Evolutionary conservation across 148 eudicot species (phyloP).

Genomic region (Cornus suecica): DNA sequence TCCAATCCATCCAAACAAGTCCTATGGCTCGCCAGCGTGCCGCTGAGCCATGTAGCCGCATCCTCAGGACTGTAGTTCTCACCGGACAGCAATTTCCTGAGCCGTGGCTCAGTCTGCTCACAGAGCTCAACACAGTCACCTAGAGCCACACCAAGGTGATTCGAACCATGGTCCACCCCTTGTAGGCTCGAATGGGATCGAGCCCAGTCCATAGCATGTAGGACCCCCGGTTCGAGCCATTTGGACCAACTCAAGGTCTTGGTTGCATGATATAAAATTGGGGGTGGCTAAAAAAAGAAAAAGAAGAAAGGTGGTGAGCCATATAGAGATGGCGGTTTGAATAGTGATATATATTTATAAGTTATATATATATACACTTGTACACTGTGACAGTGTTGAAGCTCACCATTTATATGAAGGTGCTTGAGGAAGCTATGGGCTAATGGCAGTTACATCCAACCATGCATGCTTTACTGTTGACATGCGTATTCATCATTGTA

Average conservation of each 20-base stretch:
- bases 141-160: constrained; percentile 20
- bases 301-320: constrained; percentile 20
- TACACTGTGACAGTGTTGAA: too few species aligned
- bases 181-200: background rate
- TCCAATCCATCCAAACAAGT: constrained; percentile 69
- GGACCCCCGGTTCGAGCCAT: constrained; percentile 38
- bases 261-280: constrained; percentile 14
- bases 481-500: too few species aligned
- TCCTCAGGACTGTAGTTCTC: constrained; percentile 35
- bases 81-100: constrained; percentile 26
- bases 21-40: constrained; percentile 52
- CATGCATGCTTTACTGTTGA: too few species aligned
- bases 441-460: too few species aligned
- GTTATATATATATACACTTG: too few species aligned
- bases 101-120: constrained; percentile 41
- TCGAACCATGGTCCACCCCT: background rate
- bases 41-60: constrained; percentile 61
- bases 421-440: too few species aligned
- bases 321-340: constrained; percentile 16
- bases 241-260: constrained; percentile 30
- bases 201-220: constrained; percentile 34
- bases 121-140: constrained; percentile 64
- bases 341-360: too few species aligned
- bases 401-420: too few species aligned
- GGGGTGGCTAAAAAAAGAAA: constrained; percentile 19